Conservation (phyloP, 2,329 filamentous ascomycete species). For the Fusarium pseudonygamai region DNA sequence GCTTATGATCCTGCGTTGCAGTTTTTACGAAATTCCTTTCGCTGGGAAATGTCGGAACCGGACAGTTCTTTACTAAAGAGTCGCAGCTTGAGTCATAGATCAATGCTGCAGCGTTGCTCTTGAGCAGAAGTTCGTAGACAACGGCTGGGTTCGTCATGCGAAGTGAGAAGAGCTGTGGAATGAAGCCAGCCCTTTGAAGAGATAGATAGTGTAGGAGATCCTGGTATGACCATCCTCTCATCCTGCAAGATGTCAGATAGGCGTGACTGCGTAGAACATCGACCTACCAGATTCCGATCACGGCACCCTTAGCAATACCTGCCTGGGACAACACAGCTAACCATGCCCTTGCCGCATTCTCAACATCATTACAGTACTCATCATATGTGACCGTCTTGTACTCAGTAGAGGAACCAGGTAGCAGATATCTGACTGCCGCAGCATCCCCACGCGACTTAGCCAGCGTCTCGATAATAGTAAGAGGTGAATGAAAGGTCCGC, state of each 20-base stretch:
- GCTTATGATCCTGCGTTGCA: fast-evolving
- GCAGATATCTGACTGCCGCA: background rate
- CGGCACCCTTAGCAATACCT: background rate
- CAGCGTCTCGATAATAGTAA: background rate
- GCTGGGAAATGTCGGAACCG: background rate
- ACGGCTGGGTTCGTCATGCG: background rate
- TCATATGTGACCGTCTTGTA: background rate
- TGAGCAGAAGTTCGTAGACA: background rate
- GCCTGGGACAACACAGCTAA: background rate
- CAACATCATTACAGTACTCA: background rate
- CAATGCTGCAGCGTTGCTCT: background rate
- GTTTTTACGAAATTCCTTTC: fast-evolving
- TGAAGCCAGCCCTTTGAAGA: background rate
- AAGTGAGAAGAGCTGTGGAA: background rate
- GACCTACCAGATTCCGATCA: slow-evolving; percentile 6
- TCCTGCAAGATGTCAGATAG: background rate
- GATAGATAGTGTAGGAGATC: slow-evolving; percentile 1
- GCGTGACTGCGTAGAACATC: fast-evolving
- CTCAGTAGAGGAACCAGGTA: fast-evolving
- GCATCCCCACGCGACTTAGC: background rate
- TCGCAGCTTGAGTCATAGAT: background rate
- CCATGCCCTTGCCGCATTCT: background rate
- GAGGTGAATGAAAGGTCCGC: background rate
- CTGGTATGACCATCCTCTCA: slow-evolving; percentile 1
- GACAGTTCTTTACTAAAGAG: background rate